Evolutionary conservation across 768 basidiomycete species (phyloP), one percentile per base, ranked within the genome.

Genomic region (Rhodotorula graminis): DNA sequence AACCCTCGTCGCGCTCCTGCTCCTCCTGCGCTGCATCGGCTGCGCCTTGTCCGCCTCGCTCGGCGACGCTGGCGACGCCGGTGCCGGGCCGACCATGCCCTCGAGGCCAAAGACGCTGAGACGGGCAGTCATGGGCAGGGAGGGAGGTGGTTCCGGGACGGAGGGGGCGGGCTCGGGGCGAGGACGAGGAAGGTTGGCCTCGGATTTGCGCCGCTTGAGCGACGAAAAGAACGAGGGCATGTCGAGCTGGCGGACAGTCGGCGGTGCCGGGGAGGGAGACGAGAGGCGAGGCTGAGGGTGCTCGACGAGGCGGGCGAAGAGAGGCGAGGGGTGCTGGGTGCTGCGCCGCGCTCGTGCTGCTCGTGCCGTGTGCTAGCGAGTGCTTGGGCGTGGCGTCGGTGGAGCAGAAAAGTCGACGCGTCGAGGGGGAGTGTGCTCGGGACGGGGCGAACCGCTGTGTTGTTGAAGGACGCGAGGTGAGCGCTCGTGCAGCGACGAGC

Each of bases 141-240:
- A 33, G 23, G 56, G 56, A 1, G 42, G 46, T n/a, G 21, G 29
- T 23, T 50, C 15, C 25, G 50, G 49, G n/a, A 55, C 8, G 8
- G 33, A 21, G 12, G 44, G 6, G 8, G 16, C 15, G 23, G 44
- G 2, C 1, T 8, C 25, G 12, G 33, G 19, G 12, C 15, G 23
- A 15, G 47, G 19, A n/a, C 47, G 37, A 23, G 49, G 59, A 23
- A 71, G 70, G 40, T 71, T 71, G 15, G 64, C 52, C 12, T 65
- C 70, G 15, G 59, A 61, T 53, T 71, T 71, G 64, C 70, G 70
- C 33, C 70, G 64, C 33, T 57, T 57, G 40, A 40, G 37, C 25
- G 57, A 59, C 37, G 33, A 50, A n/a, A 67, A 52, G 57, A 59
- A 46, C 27, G 58, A 46, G 25, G 58, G 58, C 65, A 67, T 67